phyloP scores from a whole-genome alignment of 768 basidiomycete genomes.

The Obba rivulosa region DNA sequence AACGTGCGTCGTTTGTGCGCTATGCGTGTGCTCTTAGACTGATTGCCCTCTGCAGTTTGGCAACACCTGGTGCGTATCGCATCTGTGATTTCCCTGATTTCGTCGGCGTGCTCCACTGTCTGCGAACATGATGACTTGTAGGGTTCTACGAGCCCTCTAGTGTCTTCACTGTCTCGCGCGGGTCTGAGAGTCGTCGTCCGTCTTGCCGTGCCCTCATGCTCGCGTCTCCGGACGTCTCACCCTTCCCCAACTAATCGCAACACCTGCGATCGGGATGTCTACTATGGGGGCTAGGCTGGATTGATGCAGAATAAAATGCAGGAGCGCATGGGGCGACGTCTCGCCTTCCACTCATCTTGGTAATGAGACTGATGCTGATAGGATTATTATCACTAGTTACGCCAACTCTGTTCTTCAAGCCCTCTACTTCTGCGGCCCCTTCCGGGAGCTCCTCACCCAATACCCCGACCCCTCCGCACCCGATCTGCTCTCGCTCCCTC shows the following conservation, averaged over 20 bases:
- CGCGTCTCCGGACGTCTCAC: no score
- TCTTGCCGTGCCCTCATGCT: no score
- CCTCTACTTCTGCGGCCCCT: conserved; percentile 91
- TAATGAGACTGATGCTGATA: conserved; percentile 3
- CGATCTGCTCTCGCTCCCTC: conserved; percentile 28
- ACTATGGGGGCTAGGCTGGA: no score
- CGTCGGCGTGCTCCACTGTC: not conserved
- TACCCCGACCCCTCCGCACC: conserved; percentile 46
- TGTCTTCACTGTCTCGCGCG: no score
- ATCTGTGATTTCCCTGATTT: not conserved
- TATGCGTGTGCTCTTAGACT: conserved; percentile 9
- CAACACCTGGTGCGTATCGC: conserved; percentile 75
- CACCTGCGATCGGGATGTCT: no score
- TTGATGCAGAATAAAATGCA: no score
- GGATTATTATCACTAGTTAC: conserved; percentile 52
- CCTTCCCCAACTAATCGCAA: no score
- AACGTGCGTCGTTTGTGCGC: conserved; percentile 58
- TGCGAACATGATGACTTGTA: not conserved
- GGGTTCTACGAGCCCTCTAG: no score
- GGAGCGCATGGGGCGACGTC: no score
- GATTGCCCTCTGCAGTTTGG: conserved; percentile 61
- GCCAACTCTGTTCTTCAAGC: conserved; percentile 98
- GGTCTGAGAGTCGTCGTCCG: no score
- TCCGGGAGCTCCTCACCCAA: conserved; percentile 85
- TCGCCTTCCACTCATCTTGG: not conserved